A percentile compares a stretch with the other conserved stretches of the same genome.
Evolutionary conservation across 306 rosid species (phyloP).

Genomic region (Cucumis sativus): Cucumber_9930_V3 NC_026659.2:4356501-4357000

Average conservation of each 20-base stretch:
- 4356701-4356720: conserved; percentile 11
- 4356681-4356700: background rate
- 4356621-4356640: conserved; percentile 52
- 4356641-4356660: background rate
- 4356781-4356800: background rate
- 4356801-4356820: background rate
- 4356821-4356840: background rate
- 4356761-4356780: background rate
- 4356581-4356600: conserved; percentile 43
- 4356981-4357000: no score
- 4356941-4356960: no score
- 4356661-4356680: background rate
- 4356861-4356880: background rate
- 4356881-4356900: background rate
- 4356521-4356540: conserved; percentile 24
- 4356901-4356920: no score
- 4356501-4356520: conserved; percentile 30
- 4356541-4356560: conserved; percentile 22
- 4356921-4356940: no score
- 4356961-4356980: no score
- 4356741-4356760: background rate
- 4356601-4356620: conserved; percentile 42
- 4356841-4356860: background rate
- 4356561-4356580: conserved; percentile 25
- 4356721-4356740: background rate